Evolutionary conservation across 148 eudicot species (phyloP).

Genomic region (Vaccinium myrtillus): DNA sequence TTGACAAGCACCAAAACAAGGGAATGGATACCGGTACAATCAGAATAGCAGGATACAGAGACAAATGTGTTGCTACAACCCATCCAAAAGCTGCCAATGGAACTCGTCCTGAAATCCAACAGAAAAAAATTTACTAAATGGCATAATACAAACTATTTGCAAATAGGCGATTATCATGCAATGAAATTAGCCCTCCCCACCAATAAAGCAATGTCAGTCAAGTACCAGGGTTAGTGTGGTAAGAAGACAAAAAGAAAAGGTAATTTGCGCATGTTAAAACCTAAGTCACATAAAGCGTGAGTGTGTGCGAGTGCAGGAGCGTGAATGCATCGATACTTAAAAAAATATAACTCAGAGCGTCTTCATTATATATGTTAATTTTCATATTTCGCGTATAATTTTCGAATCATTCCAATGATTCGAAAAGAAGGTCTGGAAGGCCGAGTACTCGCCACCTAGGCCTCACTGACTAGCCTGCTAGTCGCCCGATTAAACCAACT

Average conservation of each 20-base stretch:
- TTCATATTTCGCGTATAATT: too few relatives aligned
- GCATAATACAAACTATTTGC: neutral
- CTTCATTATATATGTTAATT: too few relatives aligned
- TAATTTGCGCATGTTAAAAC: neutral
- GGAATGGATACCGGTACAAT: slow-evolving; percentile 66
- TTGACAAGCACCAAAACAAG: slow-evolving; percentile 1
- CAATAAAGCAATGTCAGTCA: neutral
- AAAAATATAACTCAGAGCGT: too few relatives aligned
- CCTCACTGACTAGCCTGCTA: too few relatives aligned
- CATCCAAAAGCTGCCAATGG: slow-evolving; percentile 94
- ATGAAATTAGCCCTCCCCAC: neutral
- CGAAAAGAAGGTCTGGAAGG: too few relatives aligned
- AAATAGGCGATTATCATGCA: neutral
- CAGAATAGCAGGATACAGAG: slow-evolving; percentile 80
- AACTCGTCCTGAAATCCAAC: slow-evolving; percentile 50
- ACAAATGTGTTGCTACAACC: slow-evolving; percentile 85
- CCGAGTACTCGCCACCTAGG: too few relatives aligned
- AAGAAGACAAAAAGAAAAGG: neutral
- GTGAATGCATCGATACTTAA: too few relatives aligned
- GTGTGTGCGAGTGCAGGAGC: too few relatives aligned
- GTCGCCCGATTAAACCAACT: too few relatives aligned
- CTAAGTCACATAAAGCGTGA: too few relatives aligned
- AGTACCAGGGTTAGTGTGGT: neutral
- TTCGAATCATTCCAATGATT: too few relatives aligned
- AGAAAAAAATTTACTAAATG: slow-evolving; percentile 22